Evolutionary conservation across 257 asterid species (phyloP).

Genomic region (Solanum sitiens): DNA sequence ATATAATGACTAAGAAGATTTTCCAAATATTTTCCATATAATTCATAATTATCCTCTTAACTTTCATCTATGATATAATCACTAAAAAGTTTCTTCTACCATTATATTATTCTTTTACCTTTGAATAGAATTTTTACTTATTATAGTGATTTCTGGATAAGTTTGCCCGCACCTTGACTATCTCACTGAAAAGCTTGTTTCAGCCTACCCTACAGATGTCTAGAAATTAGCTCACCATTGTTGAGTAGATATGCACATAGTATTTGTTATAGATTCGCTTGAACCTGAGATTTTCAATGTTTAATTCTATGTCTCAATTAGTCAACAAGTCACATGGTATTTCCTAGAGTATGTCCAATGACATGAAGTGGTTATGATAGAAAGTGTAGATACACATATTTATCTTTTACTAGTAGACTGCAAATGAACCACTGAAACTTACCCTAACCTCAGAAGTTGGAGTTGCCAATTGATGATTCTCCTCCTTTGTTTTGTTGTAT

Average conservation of each 20-base stretch:
- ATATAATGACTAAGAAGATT: too few species aligned
- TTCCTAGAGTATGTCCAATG: neutral
- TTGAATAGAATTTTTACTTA: neutral
- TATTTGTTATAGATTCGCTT: too few species aligned
- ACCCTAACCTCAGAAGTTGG: slow-evolving; percentile 81
- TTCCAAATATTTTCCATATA: neutral
- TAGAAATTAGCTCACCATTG: neutral
- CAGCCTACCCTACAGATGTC: neutral
- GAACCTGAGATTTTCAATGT: too few species aligned
- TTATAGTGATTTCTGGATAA: neutral
- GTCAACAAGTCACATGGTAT: neutral
- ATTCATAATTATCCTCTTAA: neutral
- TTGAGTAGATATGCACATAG: too few species aligned
- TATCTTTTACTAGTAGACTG: neutral
- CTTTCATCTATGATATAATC: neutral
- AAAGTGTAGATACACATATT: neutral
- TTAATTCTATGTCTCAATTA: neutral
- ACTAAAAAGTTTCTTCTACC: neutral
- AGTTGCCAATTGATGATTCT: slow-evolving; percentile 39
- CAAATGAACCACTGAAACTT: slow-evolving; percentile 1
- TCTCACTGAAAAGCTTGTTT: neutral
- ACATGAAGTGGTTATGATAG: neutral
- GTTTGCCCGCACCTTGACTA: neutral
- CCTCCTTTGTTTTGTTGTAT: slow-evolving; percentile 44
- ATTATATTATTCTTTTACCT: neutral